phyloP scores from a whole-genome alignment of 495 filamentous ascomycete species.

The Achaetomiella virescens region DNA sequence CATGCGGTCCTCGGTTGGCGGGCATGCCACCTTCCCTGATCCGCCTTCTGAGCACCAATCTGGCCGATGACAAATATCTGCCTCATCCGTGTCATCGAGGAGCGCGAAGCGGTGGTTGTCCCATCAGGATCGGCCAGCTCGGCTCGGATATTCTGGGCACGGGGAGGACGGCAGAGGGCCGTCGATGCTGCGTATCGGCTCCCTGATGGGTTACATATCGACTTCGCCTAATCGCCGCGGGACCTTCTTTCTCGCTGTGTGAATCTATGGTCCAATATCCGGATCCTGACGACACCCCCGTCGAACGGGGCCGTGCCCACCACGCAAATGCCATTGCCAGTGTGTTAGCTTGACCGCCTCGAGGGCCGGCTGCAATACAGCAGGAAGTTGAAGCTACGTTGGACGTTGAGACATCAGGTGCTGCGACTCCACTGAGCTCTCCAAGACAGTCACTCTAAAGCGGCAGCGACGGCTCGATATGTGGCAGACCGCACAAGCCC shows the following conservation, averaged over 20 bases:
- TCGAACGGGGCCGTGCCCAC: neutral
- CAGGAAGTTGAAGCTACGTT: neutral
- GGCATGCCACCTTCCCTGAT: neutral
- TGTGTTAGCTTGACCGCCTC: slow-evolving; percentile 2
- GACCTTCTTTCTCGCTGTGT: neutral
- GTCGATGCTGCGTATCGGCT: neutral
- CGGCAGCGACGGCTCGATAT: no score
- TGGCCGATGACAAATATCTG: neutral
- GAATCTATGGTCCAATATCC: neutral
- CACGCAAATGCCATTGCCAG: neutral
- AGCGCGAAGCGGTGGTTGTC: no score
- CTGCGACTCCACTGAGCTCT: no score
- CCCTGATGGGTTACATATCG: neutral
- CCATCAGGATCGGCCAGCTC: no score
- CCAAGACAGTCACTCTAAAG: neutral
- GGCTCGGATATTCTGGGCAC: neutral
- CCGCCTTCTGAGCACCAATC: neutral
- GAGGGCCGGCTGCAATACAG: neutral
- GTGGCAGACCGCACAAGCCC: neutral
- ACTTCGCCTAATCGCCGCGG: neutral
- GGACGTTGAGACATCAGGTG: no score
- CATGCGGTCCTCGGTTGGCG: neutral
- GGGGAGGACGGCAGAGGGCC: neutral
- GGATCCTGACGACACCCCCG: slow-evolving; percentile 1
- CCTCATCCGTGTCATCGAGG: neutral